Evolutionary conservation across 2,329 filamentous ascomycete genomes (phyloP), one percentile per base, ranked within the genome.

Genomic region (Dothideomycetes sp.): DNA sequence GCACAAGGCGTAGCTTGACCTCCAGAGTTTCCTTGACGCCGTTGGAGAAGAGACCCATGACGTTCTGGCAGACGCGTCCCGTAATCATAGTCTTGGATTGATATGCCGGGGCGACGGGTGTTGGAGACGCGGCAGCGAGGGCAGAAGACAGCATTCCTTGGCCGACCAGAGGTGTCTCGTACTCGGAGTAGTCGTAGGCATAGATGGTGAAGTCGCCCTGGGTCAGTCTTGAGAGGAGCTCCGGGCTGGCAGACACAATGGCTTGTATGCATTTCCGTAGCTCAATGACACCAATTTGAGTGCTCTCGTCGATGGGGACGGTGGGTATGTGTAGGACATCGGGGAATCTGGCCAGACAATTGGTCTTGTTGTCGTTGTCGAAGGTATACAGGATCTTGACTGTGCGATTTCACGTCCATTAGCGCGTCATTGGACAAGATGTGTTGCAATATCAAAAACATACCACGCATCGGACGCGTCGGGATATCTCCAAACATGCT

Each of bases 361-460:
- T 88, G 47, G 86, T 81, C 62, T 87, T 87, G 64, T 78, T 81
- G 49, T 89, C 81, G 56, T 81, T 79, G 60, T 96, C 88, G 64
- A 96, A 95, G 22, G 87, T 94, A 64, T 96, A 98, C 45, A 94
- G 79, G 36, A 96, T 83, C 71, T 96, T 96, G 62, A 96, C 88
- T 94, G 45, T 38, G 32, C 36, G 24, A 22, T 4, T 27, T n/a
- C 4, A 34, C 14, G 3, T 17, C 16, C 12, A 34, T 47, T 15
- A 47, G 45, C 37, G 30, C 7, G 27, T 24, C 19, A 33, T 16
- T 27, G 10, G 14, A 31, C 29, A 15, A 36, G 15, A 9, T 19
- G n/a, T n/a, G 14, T 8, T 18, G 22, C 3, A 34, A 8, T 17
- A 4, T 3, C 31, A 33, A 16, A 16, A 16, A 22, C 16, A 31